A percentile compares a stretch with the other conserved stretches of the same genome.
Evolutionary conservation across 331 rosid species (phyloP).

Genomic region (Quercus phellos): DNA sequence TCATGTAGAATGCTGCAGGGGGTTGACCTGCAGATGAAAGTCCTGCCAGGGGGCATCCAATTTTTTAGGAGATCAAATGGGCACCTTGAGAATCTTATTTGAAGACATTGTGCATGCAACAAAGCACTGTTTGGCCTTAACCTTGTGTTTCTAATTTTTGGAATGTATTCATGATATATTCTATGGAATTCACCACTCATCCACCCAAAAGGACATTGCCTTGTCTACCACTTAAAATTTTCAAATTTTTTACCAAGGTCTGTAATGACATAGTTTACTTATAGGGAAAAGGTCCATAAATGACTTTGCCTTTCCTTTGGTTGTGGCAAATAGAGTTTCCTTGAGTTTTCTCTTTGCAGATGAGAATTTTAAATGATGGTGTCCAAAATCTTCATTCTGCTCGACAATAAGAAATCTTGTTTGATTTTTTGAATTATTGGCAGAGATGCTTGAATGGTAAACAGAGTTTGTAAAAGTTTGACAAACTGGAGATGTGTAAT

Average conservation of each 20-base stretch:
- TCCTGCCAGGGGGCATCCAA: background rate
- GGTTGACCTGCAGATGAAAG: background rate
- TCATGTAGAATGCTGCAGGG: background rate
- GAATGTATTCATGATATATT: background rate
- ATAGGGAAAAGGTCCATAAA: background rate
- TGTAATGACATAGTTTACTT: background rate
- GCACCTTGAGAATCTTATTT: background rate
- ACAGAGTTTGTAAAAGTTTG: no score
- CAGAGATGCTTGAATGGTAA: no score
- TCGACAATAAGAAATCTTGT: no score
- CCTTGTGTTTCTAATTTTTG: background rate
- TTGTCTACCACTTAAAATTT: background rate
- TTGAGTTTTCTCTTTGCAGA: background rate
- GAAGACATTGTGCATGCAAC: background rate
- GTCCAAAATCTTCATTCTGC: no score
- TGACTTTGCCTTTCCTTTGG: background rate
- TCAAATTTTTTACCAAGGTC: background rate
- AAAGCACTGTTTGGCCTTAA: background rate
- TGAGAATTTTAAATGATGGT: background rate
- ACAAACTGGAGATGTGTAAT: no score
- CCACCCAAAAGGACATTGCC: background rate
- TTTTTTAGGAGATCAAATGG: background rate
- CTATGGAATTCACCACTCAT: background rate
- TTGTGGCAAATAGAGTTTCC: no score
- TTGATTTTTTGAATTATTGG: no score